Conservation (phyloP, 2,329 filamentous ascomycete genomes). For the Cladosporium colombiae region DNA sequence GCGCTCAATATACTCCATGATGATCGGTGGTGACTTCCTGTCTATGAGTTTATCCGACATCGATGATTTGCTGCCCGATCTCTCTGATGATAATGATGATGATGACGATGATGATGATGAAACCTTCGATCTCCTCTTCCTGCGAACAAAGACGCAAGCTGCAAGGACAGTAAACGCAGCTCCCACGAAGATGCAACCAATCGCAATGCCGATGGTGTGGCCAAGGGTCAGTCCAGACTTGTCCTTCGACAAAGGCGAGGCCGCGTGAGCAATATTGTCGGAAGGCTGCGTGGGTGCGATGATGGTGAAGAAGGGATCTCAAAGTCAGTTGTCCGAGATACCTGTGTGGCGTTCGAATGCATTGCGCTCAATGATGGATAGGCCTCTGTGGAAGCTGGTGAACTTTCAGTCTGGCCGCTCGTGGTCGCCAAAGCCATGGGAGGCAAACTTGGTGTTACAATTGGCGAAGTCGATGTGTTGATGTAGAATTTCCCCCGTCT, state of each 20-base stretch:
- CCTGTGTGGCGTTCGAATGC: background rate
- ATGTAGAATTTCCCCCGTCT: background rate
- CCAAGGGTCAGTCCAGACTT: background rate
- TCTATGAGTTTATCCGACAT: background rate
- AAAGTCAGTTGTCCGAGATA: background rate
- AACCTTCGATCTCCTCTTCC: background rate
- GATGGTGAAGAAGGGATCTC: background rate
- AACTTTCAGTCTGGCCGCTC: background rate
- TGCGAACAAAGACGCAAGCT: background rate
- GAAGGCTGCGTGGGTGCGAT: background rate
- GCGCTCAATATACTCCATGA: background rate
- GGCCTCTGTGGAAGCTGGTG: background rate
- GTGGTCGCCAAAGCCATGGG: background rate
- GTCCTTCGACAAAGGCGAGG: background rate
- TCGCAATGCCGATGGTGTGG: background rate
- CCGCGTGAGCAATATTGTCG: background rate
- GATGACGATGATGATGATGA: too few species aligned
- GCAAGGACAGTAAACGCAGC: background rate
- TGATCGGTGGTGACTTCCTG: background rate
- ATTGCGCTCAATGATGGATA: background rate
- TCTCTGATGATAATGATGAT: background rate
- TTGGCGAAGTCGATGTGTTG: background rate
- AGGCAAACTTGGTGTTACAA: background rate
- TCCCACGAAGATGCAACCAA: constrained; percentile 4
- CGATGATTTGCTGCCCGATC: background rate